Conservation (phyloP, 352 stramenopile genomes). For the Pythium insidiosum region DNA sequence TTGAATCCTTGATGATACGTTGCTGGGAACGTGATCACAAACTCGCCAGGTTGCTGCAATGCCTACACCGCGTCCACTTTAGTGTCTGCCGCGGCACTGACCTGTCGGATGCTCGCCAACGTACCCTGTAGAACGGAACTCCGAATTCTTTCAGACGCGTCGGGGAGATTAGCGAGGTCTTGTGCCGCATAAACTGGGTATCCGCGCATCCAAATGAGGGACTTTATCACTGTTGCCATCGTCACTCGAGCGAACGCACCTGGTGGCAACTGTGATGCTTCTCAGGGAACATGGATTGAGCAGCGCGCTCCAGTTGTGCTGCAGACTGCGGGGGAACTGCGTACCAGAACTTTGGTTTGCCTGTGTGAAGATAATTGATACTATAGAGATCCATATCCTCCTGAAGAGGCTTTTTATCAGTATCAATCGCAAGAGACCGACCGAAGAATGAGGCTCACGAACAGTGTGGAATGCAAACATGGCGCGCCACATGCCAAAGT, state of each 20-base stretch:
- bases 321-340: conserved; percentile 65
- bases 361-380: conserved; percentile 92
- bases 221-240: too few relatives aligned
- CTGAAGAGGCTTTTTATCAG: conserved; percentile 12
- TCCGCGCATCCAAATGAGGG: too few relatives aligned
- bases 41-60: conserved; percentile 84
- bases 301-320: conserved; percentile 73
- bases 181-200: conserved; percentile 88
- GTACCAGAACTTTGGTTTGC: conserved; percentile 93
- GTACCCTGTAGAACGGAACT: conserved; percentile 70
- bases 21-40: conserved; percentile 89
- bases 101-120: not conserved
- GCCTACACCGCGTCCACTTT: too few relatives aligned
- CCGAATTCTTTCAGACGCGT: conserved; percentile 69
- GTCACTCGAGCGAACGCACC: too few relatives aligned
- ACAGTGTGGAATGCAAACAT: conserved; percentile 93
- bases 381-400: conserved; percentile 93
- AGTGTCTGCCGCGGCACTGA: too few relatives aligned
- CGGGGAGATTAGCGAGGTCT: conserved; percentile 88
- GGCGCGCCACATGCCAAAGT: conserved; percentile 91
- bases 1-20: conserved; percentile 89
- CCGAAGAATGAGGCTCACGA: not conserved
- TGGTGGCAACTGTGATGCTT: conserved; percentile 77
- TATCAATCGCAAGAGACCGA: not conserved
- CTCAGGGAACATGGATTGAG: conserved; percentile 82